Evolutionary conservation across 2,329 filamentous ascomycete species (phyloP).

Genomic region (Phyllosticta paracitricarpa): DNA sequence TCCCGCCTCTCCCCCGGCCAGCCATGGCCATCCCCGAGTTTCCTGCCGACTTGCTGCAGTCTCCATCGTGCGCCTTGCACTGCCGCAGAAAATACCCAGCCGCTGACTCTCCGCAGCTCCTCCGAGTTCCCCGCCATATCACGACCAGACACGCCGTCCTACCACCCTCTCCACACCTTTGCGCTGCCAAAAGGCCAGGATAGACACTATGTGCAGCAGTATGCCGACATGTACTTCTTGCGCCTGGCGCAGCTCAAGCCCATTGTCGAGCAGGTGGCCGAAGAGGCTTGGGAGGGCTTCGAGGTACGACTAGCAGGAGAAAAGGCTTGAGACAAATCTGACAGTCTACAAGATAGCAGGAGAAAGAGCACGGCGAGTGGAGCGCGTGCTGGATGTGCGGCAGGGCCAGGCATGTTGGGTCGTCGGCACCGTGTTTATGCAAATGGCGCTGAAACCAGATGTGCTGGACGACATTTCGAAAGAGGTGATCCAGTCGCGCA

Average conservation of each 20-base stretch:
- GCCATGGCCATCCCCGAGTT: background rate
- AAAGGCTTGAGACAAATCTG: background rate
- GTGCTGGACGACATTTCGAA: constrained; percentile 92
- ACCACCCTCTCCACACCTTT: constrained; percentile 69
- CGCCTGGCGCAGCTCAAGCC: constrained; percentile 82
- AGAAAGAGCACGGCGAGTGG: constrained; percentile 64
- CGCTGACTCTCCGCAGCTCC: constrained; percentile 1
- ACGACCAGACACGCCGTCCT: constrained; percentile 40
- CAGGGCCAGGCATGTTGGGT: constrained; percentile 97
- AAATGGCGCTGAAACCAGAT: constrained; percentile 91
- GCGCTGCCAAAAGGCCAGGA: constrained; percentile 53
- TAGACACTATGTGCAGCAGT: constrained; percentile 83
- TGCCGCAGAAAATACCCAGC: background rate
- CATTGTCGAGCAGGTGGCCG: constrained; percentile 63
- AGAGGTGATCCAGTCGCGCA: constrained; percentile 48
- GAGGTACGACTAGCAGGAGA: constrained; percentile 32
- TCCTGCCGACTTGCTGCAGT: background rate
- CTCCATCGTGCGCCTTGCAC: background rate
- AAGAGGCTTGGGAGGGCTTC: constrained; percentile 66
- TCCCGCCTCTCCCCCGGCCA: background rate
- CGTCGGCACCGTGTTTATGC: constrained; percentile 89
- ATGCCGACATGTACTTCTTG: constrained; percentile 94
- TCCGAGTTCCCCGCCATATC: constrained; percentile 1
- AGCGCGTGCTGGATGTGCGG: constrained; percentile 86
- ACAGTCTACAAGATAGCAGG: constrained; percentile 48